Conservation (phyloP, 805 yeast genomes). For the Candida qinlingensis region DNA sequence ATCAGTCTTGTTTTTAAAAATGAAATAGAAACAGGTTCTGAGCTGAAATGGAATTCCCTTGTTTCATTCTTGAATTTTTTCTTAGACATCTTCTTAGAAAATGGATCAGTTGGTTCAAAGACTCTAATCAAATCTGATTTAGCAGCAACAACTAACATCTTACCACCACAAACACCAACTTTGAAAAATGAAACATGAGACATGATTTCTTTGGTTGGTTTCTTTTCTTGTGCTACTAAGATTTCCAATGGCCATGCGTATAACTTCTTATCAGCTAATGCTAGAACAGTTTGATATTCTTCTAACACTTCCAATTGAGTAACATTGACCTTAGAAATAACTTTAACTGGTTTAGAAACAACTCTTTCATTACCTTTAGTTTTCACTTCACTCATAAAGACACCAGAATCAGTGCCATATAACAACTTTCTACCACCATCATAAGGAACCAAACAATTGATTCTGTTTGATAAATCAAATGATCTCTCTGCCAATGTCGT, state of each 20-base stretch:
- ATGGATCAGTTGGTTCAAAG: slow-evolving; percentile 84
- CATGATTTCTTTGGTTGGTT: slow-evolving; percentile 71
- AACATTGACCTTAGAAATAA: slow-evolving; percentile 69
- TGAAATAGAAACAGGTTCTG: slow-evolving; percentile 89
- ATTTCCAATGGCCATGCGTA: slow-evolving; percentile 76
- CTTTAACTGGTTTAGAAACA: slow-evolving; percentile 68
- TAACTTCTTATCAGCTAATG: slow-evolving; percentile 75
- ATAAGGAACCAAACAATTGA: slow-evolving; percentile 88
- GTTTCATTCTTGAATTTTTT: slow-evolving; percentile 65
- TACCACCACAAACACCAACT: slow-evolving; percentile 88
- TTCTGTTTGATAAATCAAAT: slow-evolving; percentile 68
- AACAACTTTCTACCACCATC: slow-evolving; percentile 90
- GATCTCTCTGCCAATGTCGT: slow-evolving; percentile 69
- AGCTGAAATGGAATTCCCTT: slow-evolving; percentile 72
- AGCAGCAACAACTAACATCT: slow-evolving; percentile 84
- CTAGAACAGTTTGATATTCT: slow-evolving; percentile 78
- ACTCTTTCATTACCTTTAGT: slow-evolving; percentile 40
- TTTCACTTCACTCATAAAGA: slow-evolving; percentile 72
- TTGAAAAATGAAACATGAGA: slow-evolving; percentile 88
- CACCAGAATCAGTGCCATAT: slow-evolving; percentile 90
- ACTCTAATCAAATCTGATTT: slow-evolving; percentile 77
- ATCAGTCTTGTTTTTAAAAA: slow-evolving; percentile 85
- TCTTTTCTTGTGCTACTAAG: slow-evolving; percentile 42
- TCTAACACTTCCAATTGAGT: slow-evolving; percentile 89
- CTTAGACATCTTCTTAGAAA: slow-evolving; percentile 52